Conservation (phyloP, 495 filamentous ascomycete species). For the Penicillium roqueforti region DNA sequence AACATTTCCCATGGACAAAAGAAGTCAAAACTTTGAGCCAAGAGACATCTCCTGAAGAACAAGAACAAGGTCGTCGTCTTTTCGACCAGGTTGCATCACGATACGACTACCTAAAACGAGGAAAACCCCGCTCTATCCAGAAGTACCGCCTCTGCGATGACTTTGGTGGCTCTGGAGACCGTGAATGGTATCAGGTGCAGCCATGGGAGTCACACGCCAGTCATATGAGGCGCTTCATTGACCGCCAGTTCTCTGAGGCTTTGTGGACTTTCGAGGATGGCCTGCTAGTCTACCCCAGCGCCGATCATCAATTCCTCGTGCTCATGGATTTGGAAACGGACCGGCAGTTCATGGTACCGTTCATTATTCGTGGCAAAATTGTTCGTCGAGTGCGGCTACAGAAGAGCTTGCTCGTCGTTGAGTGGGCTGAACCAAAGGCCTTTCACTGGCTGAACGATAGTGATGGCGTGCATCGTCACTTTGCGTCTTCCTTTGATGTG, state of each 20-base stretch:
- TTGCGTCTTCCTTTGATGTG: conserved; percentile 60
- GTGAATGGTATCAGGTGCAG: conserved; percentile 47
- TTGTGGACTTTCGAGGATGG: conserved; percentile 60
- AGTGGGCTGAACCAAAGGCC: conserved; percentile 59
- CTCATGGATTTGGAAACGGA: conserved; percentile 52
- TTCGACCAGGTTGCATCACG: conserved; percentile 54
- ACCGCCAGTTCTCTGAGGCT: conserved; percentile 52
- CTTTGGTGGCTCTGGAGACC: conserved; percentile 32
- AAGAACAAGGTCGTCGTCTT: conserved; percentile 34
- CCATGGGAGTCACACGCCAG: conserved; percentile 55
- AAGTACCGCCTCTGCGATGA: conserved; percentile 40
- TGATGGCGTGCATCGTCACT: conserved; percentile 59
- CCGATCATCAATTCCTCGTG: conserved; percentile 39
- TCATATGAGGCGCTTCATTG: conserved; percentile 31
- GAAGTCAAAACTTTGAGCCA: conserved; percentile 43
- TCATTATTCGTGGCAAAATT: conserved; percentile 50
- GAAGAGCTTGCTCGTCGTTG: conserved; percentile 53
- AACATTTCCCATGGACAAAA: conserved; percentile 51
- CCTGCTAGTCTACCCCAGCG: conserved; percentile 54
- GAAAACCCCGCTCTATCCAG: conserved; percentile 45
- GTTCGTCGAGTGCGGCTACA: conserved; percentile 57
- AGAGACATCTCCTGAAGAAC: neutral
- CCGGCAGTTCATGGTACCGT: conserved; percentile 47
- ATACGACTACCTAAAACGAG: conserved; percentile 52
- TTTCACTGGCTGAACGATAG: conserved; percentile 57